These are phyloP conservation scores for Tulasnella sp. DNA, from an alignment of 768 basidiomycete species.

Conservation along the genomic window DNA sequence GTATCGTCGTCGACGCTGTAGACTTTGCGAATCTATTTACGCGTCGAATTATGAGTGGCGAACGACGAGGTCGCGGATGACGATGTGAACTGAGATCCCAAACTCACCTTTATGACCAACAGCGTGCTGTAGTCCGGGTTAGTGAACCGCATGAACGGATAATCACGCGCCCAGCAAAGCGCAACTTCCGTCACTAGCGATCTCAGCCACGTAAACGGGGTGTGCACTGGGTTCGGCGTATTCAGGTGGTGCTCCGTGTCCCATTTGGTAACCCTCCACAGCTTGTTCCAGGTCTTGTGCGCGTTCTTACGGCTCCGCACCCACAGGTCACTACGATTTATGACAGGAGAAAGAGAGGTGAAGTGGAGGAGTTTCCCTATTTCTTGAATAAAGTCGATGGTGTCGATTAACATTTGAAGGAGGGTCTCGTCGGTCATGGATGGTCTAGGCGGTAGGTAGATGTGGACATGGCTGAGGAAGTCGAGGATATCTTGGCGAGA, in stretches of 20 bases:
- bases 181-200: background rate
- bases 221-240: background rate
- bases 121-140: background rate
- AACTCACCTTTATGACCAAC: background rate
- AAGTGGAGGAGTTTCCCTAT: background rate
- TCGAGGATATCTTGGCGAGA: background rate
- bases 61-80: background rate
- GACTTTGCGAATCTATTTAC: background rate
- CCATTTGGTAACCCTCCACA: conserved; percentile 1
- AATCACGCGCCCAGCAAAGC: background rate
- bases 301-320: background rate
- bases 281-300: background rate
- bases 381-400: background rate
- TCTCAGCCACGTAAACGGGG: background rate
- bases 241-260: background rate
- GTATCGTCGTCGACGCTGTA: background rate
- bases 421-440: background rate
- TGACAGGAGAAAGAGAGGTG: background rate
- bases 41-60: no score
- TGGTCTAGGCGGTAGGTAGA: background rate
- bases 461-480: background rate
- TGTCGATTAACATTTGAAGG: background rate
- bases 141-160: background rate
- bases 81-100: background rate
- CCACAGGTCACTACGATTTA: background rate